phyloP scores from a whole-genome alignment of 768 basidiomycete species.

The Cytidiella melzeri region DNA sequence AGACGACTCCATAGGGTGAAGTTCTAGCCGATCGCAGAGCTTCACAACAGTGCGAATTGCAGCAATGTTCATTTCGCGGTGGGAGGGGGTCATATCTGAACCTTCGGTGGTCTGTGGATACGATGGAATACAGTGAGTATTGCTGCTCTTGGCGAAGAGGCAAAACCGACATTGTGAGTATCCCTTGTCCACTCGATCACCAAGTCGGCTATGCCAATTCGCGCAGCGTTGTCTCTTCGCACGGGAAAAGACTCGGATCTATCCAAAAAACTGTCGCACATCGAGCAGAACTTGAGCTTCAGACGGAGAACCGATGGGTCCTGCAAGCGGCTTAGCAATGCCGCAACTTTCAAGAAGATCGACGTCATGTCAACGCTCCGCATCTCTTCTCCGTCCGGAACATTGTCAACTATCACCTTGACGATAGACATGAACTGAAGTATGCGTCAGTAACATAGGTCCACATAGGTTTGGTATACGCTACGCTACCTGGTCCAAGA shows the following conservation, averaged over 20 bases:
- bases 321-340: conserved; percentile 58
- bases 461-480: neutral
- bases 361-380: conserved; percentile 59
- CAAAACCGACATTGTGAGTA: conserved; percentile 39
- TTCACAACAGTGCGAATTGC: conserved; percentile 71
- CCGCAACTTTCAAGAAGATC: conserved; percentile 42
- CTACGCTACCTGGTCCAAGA: conserved; percentile 66
- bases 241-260: conserved; percentile 55
- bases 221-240: conserved; percentile 59
- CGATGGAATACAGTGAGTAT: neutral
- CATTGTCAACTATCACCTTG: conserved; percentile 73
- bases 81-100: conserved; percentile 31
- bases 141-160: neutral
- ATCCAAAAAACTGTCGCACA: conserved; percentile 64
- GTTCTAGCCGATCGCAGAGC: conserved; percentile 66
- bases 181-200: conserved; percentile 77
- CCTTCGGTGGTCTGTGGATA: conserved; percentile 25
- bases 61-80: conserved; percentile 65
- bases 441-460: conserved; percentile 2
- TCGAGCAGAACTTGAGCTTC: conserved; percentile 67
- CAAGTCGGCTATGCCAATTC: conserved; percentile 68
- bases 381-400: conserved; percentile 52
- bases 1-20: conserved; percentile 42
- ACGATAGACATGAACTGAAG: conserved; percentile 67
- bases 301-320: conserved; percentile 52